Conservation (phyloP, 768 basidiomycete genomes). For the Candolleomyces aberdarensis region DNA sequence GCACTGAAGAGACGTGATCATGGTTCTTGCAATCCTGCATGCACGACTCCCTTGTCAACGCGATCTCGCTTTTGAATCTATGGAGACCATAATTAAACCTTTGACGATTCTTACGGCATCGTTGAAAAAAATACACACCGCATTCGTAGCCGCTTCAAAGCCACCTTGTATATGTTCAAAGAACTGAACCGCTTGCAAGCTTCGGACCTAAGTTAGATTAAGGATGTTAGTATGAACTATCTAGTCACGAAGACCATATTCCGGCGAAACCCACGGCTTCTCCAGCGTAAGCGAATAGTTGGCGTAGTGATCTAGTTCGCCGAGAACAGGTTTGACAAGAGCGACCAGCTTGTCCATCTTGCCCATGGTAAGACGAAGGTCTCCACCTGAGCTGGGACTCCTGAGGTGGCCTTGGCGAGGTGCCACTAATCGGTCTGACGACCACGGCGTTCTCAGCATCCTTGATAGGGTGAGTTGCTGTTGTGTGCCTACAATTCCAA, state of each 20-base stretch:
- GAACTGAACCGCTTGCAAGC: not conserved
- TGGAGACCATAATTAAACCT: not conserved
- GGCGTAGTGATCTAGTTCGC: not conserved
- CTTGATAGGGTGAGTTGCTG: too few species aligned
- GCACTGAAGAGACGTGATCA: not conserved
- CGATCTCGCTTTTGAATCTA: not conserved
- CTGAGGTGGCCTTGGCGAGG: too few species aligned
- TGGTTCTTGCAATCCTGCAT: not conserved
- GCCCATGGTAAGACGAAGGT: too few species aligned
- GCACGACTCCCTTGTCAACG: not conserved
- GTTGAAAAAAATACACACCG: not conserved
- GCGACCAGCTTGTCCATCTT: not conserved
- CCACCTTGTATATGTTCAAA: not conserved
- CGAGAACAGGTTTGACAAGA: not conserved
- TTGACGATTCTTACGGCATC: not conserved
- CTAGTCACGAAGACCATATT: not conserved
- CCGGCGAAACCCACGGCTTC: not conserved
- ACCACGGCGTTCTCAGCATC: too few species aligned
- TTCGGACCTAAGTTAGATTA: not conserved
- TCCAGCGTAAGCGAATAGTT: not conserved
- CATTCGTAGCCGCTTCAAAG: not conserved
- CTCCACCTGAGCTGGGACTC: too few species aligned
- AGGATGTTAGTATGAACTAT: not conserved
- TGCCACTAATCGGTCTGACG: too few species aligned
- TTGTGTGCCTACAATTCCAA: constrained; percentile 18